Conservation (phyloP, 768 basidiomycete genomes). For the Crucibulum laeve region DNA sequence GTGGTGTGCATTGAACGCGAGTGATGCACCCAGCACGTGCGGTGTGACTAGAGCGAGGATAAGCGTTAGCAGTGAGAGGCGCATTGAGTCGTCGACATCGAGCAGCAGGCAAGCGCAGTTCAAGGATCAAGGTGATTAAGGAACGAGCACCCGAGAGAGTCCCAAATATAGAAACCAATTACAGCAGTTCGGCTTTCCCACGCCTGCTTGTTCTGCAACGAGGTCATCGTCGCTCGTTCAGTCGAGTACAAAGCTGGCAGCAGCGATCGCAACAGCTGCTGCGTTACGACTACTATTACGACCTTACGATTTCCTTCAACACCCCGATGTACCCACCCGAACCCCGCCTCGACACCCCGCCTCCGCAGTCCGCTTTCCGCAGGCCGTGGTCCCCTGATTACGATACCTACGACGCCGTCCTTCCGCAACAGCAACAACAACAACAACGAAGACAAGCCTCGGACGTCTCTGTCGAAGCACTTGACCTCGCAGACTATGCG, state of each 20-base stretch:
- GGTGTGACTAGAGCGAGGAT: not conserved
- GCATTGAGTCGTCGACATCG: no score
- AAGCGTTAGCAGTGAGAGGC: not conserved
- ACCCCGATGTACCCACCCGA: no score
- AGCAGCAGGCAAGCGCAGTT: no score
- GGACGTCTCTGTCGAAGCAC: slow-evolving; percentile 64
- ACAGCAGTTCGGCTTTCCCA: no score
- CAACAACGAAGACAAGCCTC: slow-evolving; percentile 45
- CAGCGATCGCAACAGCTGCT: no score
- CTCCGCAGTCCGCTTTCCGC: slow-evolving; percentile 49
- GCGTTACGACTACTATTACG: not conserved
- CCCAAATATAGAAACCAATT: no score
- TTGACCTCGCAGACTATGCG: slow-evolving; percentile 72
- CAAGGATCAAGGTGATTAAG: no score
- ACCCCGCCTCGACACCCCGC: slow-evolving; percentile 44
- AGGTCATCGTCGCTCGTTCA: no score
- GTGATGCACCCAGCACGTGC: not conserved
- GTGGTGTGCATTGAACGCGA: not conserved
- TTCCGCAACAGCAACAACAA: slow-evolving; percentile 4
- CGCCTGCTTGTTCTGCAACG: no score
- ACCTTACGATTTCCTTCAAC: slow-evolving; percentile 8
- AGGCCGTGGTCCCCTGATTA: slow-evolving; percentile 67
- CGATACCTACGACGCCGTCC: slow-evolving; percentile 24
- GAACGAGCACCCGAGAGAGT: no score
- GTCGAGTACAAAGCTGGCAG: no score